phyloP scores from a whole-genome alignment of 371 early-diverging fungal species.

The Mucor plumbeus region DNA sequence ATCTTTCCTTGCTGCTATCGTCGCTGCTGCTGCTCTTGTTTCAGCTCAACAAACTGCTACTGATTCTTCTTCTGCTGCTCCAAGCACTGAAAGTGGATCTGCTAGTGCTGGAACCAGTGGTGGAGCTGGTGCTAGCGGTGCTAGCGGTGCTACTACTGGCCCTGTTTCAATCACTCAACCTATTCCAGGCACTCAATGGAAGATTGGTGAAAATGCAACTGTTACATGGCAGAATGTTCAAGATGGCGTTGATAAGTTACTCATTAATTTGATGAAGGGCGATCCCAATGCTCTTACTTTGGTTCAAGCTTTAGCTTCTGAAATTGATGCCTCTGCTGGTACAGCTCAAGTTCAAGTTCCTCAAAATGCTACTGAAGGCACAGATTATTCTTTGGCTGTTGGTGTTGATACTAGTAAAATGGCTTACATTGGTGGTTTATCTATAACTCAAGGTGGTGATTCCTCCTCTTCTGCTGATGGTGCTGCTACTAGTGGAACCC shows the following conservation, averaged over 20 bases:
- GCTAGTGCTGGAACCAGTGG: slow-evolving; percentile 7
- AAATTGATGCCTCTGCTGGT: slow-evolving; percentile 43
- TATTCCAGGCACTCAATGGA: slow-evolving; percentile 43
- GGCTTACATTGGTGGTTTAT: slow-evolving; percentile 50
- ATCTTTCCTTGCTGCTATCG: slow-evolving; percentile 21
- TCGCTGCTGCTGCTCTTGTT: slow-evolving; percentile 31
- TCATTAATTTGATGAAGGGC: slow-evolving; percentile 51
- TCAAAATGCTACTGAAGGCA: slow-evolving; percentile 40
- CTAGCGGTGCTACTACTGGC: slow-evolving; percentile 13
- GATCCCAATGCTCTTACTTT: slow-evolving; percentile 43
- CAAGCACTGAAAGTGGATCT: slow-evolving; percentile 3
- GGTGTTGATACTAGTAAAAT: slow-evolving; percentile 37
- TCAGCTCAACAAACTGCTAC: slow-evolving; percentile 24
- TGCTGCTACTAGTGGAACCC: slow-evolving; percentile 4
- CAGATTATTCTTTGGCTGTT: slow-evolving; percentile 47
- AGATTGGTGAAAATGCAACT: slow-evolving; percentile 38
- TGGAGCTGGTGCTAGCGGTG: slow-evolving; percentile 2
- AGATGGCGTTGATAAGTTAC: slow-evolving; percentile 32
- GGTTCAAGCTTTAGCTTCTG: slow-evolving; percentile 40
- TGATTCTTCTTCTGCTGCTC: slow-evolving; percentile 7
- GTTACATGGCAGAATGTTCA: slow-evolving; percentile 53
- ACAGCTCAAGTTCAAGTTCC: slow-evolving; percentile 45
- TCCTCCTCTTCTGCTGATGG: slow-evolving; percentile 25
- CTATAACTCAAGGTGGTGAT: slow-evolving; percentile 13
- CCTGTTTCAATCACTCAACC: slow-evolving; percentile 48